These are phyloP conservation scores for Graphiopsis chlorocephala DNA, from an alignment of 2,329 filamentous ascomycete species.

Conservation along the genomic window DNA sequence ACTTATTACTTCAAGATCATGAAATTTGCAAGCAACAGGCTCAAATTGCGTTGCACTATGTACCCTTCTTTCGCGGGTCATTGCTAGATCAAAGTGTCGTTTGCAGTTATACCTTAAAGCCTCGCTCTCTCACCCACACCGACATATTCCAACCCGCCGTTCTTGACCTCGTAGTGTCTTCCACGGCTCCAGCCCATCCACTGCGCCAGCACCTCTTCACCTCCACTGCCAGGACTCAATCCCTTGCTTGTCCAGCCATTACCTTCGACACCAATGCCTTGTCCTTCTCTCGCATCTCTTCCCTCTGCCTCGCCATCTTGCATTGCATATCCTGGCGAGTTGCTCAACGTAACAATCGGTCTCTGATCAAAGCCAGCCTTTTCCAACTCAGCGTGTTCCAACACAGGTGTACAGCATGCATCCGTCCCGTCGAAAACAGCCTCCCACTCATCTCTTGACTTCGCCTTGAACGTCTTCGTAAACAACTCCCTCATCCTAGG, in stretches of 20 bases:
- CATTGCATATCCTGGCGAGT: conserved; percentile 63
- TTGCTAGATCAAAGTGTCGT: background rate
- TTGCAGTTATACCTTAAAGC: background rate
- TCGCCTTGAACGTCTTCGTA: conserved; percentile 61
- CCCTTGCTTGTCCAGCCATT: conserved; percentile 62
- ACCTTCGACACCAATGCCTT: conserved; percentile 64
- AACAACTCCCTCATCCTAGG: conserved; percentile 62
- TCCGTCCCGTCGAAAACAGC: conserved; percentile 82
- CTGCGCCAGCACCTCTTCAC: conserved; percentile 62
- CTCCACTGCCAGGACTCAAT: conserved; percentile 67
- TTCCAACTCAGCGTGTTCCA: conserved; percentile 72
- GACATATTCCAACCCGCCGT: conserved; percentile 57
- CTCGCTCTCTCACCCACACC: background rate
- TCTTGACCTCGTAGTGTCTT: conserved; percentile 64
- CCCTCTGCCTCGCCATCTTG: conserved; percentile 45
- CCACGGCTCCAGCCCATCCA: conserved; percentile 81
- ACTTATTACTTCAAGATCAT: no score
- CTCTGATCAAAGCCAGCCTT: conserved; percentile 64
- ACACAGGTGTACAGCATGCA: conserved; percentile 86
- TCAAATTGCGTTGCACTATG: no score
- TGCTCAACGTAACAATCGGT: conserved; percentile 65
- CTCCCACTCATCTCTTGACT: conserved; percentile 79
- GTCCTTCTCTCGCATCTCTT: conserved; percentile 50
- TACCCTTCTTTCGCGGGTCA: no score
- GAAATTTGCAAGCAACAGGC: no score